Base-by-base conservation (phyloP, 768 basidiomycete genomes). In the Auricularia sp. region DNA sequence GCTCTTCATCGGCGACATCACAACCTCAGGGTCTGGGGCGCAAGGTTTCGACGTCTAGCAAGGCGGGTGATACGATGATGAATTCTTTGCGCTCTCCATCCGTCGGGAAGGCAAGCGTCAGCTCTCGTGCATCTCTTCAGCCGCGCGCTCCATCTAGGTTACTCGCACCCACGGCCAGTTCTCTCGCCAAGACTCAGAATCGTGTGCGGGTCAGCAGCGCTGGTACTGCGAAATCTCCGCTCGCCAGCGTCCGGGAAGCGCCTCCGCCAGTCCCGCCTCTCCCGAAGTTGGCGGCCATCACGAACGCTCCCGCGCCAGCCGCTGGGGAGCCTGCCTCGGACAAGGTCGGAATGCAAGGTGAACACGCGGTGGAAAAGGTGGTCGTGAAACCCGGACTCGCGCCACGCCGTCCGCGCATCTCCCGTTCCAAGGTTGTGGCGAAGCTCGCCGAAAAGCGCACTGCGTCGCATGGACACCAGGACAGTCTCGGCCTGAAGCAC, bases 381-480 rank as follows among this genome's bases (percentile, higher is more conserved):
- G 72, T 84, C 12, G 70, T 72, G 18, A 65, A 21, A 23, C 64
- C 64, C 1, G 64, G 64, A 39, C 61, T 65, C 5, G 39, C 78
- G 34, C 78, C 81, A 8, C 82, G 87, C 64, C 86, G 84, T 71
- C 90, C 90, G 3, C 83, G 89, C 7, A 89, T 92, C 67, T 92
- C 90, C 53, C 83, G 91, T 44, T 89, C 88, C 34, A 87, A 86
- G 66, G 88, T 92, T 47, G 90, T 91, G 56, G 87, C 90, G 0
- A 83, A 80, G 68, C 76, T 91, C 42, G 87, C 86, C 1, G 87
- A 87, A 14, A 87, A 91, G 72, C 84, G 90, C 5, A 83, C 81
- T 14, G 81, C 82, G 1, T 59, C 56, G 56, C 56, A 33, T 8
- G 56, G 23, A 1, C 53, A n/a, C 11, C 18, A 54, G 6, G 53